These are phyloP conservation scores for Phytophthora fragariae DNA, from an alignment of 352 stramenopile genomes.

Conservation along the genomic window DNA sequence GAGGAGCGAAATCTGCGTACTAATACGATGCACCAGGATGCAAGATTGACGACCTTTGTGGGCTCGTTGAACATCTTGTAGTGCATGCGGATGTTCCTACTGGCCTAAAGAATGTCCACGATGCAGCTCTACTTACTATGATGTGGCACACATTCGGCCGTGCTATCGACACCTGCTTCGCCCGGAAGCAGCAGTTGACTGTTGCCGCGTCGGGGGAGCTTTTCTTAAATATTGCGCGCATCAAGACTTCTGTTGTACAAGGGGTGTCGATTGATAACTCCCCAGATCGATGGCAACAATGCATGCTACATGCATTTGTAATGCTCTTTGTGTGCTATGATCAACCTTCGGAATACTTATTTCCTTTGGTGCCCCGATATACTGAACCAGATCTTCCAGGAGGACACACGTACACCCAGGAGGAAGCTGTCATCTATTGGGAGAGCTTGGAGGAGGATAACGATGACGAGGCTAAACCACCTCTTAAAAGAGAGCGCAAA, in stretches of 20 bases:
- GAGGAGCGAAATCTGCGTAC: not conserved
- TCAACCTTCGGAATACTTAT: conserved; percentile 16
- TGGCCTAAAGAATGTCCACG: not conserved
- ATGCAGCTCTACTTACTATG: not conserved
- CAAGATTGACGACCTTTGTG: not conserved
- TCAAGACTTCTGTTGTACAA: conserved; percentile 11
- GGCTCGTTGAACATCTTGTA: not conserved
- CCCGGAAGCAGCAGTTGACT: not conserved
- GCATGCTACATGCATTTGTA: conserved; percentile 24
- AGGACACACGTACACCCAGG: not conserved
- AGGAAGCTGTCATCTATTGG: conserved; percentile 18
- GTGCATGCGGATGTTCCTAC: not conserved
- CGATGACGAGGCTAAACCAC: not conserved
- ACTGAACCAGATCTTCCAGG: conserved; percentile 11
- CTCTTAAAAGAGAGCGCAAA: not conserved
- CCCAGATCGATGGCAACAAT: conserved; percentile 19
- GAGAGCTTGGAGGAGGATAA: conserved; percentile 2
- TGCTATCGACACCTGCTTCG: conserved; percentile 9
- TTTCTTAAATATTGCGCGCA: conserved; percentile 1
- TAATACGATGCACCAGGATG: not conserved
- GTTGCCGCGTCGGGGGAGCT: not conserved
- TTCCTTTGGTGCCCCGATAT: conserved; percentile 14
- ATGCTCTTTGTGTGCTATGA: conserved; percentile 10
- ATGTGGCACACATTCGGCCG: conserved; percentile 17
- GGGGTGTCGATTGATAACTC: conserved; percentile 22